These are phyloP conservation scores for Thermothielavioides terrestris DNA, from an alignment of 495 filamentous ascomycete genomes.

Conservation along the genomic window DNA sequence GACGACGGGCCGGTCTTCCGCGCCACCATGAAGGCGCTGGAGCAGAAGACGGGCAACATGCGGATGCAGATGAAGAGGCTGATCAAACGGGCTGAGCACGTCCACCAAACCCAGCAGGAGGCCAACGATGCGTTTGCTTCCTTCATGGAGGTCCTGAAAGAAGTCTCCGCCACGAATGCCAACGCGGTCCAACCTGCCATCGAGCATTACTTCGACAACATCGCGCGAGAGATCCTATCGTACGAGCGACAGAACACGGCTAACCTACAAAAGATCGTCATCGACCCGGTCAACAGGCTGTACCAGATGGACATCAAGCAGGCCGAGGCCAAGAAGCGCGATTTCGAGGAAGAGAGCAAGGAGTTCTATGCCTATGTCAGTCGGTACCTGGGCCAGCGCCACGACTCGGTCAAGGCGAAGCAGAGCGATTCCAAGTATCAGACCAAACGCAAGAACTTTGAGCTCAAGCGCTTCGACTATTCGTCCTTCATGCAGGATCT, in stretches of 20 bases:
- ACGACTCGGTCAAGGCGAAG: slow-evolving; percentile 95
- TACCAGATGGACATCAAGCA: slow-evolving; percentile 97
- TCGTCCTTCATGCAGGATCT: slow-evolving; percentile 99
- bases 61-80: slow-evolving; percentile 90
- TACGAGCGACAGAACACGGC: slow-evolving; percentile 78
- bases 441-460: slow-evolving; percentile 83
- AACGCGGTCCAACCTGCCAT: slow-evolving; percentile 92
- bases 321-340: slow-evolving; percentile 91
- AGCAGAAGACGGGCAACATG: slow-evolving; percentile 96
- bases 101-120: slow-evolving; percentile 64
- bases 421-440: slow-evolving; percentile 98
- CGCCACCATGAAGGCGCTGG: slow-evolving; percentile 91
- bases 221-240: slow-evolving; percentile 76
- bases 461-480: slow-evolving; percentile 96
- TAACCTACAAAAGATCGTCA: slow-evolving; percentile 85
- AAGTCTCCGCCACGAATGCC: slow-evolving; percentile 82
- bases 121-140: slow-evolving; percentile 76
- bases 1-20: slow-evolving; percentile 96
- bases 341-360: slow-evolving; percentile 96
- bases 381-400: slow-evolving; percentile 87
- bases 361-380: slow-evolving; percentile 95
- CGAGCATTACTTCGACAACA: slow-evolving; percentile 98
- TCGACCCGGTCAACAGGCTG: slow-evolving; percentile 83
- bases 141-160: slow-evolving; percentile 81
- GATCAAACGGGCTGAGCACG: slow-evolving; percentile 80